Base-by-base conservation (phyloP, 352 stramenopile genomes). In the Globisporangium parvum region DNA sequence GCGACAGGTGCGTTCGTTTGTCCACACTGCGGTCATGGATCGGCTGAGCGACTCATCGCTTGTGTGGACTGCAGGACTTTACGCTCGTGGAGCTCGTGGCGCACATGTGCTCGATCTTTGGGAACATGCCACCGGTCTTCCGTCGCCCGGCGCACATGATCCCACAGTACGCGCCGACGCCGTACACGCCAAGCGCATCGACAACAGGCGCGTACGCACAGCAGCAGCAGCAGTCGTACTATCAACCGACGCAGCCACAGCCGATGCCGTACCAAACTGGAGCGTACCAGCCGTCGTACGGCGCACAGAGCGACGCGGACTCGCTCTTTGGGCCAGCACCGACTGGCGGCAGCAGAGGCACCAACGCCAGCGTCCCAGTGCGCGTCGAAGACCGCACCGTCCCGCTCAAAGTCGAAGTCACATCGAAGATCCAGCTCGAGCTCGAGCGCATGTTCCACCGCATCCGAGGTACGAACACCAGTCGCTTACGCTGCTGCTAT, bases 51-150 rank as follows among this genome's bases (percentile, higher is more conserved):
- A 12, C 61, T 51, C 49, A 54, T 61, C 2, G 46, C 15, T 44
- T 40, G 33, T 47, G 48, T 58, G 49, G n/a, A n/a, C 10, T 28
- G 17, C 39, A 87, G 73, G 83, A 95, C 40, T 90, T 84, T 60
- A 95, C 81, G 24, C 57, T 95, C 51, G 76, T 91, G 15, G 85
- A 95, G 55, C 70, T 95, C 17, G 79, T 95, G 3, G 85, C 83
- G 9, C 85, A 92, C 59, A 88, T 93, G 71, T 93, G 85, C 70
- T 93, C 82, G n/a, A 91, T 95, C 44, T 95, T 95, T 54, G 84
- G 85, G 40, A 91, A 86, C 53, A 91, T 91, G 59, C 85, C 85
- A 11, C 85, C 83, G 10, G 85, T 95, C 2, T 95, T 92, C 51
- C 77, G 80, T 42, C 79, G 85, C 18, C 83, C 83, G 10, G 66